A percentile compares a stretch with the other conserved stretches of the same genome.
These are phyloP conservation scores for Claviceps cyperi DNA, from an alignment of 2,329 filamentous ascomycete species.

Conservation along the genomic window DNA sequence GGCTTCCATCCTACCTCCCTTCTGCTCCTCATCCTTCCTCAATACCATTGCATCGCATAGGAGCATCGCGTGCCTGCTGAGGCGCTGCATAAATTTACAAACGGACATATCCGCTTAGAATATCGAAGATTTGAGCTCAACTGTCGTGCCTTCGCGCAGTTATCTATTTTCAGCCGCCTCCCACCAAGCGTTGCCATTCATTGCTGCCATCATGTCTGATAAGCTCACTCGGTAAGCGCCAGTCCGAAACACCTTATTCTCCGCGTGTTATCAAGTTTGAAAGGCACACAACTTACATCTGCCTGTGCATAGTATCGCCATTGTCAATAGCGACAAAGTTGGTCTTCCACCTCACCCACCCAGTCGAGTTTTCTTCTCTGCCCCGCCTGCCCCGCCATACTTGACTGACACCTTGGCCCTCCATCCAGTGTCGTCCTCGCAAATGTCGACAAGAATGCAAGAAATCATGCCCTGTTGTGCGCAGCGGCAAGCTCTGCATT, in stretches of 20 bases:
- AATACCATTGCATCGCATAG: background rate
- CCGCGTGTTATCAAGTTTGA: background rate
- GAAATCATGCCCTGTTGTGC: constrained; percentile 93
- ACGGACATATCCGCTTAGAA: background rate
- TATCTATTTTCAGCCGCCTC: background rate
- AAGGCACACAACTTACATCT: constrained; percentile 11
- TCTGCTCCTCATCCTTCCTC: constrained; percentile 3
- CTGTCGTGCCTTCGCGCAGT: background rate
- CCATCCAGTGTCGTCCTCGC: constrained; percentile 22
- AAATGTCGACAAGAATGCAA: constrained; percentile 99
- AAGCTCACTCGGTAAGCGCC: constrained; percentile 75
- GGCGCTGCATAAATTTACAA: background rate
- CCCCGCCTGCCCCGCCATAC: constrained; percentile 13
- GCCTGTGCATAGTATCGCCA: constrained; percentile 62
- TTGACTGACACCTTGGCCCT: constrained; percentile 14
- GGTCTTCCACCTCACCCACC: constrained; percentile 11
- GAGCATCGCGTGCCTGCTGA: constrained; percentile 8
- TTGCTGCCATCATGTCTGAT: constrained; percentile 58
- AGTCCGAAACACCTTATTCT: background rate
- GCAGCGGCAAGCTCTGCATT: constrained; percentile 93
- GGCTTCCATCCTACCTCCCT: too few species aligned
- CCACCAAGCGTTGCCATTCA: constrained; percentile 2
- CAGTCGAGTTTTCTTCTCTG: constrained; percentile 5
- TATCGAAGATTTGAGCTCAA: background rate
- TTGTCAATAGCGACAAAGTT: constrained; percentile 97